Conservation (phyloP, 1,284 basidiomycete species). For the Pterula multifida region DNA sequence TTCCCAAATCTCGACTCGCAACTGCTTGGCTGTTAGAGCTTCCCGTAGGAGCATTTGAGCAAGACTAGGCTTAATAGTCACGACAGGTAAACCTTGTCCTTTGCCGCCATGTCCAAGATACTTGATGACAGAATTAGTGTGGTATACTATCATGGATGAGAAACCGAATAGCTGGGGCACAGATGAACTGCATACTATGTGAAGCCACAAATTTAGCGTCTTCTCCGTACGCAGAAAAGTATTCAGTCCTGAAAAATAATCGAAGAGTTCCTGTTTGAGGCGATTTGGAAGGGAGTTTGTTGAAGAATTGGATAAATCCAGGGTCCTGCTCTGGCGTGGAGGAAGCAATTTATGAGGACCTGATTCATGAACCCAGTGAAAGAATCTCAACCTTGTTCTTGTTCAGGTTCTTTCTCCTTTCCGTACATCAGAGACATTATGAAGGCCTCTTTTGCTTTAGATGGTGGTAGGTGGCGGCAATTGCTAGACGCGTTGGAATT, state of each 20-base stretch:
- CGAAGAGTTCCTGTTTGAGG: constrained; percentile 67
- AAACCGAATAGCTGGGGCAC: neutral
- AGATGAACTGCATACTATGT: constrained; percentile 23
- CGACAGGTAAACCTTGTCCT: constrained; percentile 55
- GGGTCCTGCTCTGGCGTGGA: neutral
- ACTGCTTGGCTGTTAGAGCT: constrained; percentile 81
- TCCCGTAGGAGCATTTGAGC: constrained; percentile 85
- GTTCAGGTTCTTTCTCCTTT: constrained; percentile 47
- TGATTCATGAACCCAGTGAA: neutral
- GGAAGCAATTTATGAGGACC: constrained; percentile 2
- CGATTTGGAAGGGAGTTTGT: constrained; percentile 51
- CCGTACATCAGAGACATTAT: constrained; percentile 57
- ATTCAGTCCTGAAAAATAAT: constrained; percentile 75
- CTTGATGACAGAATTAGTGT: constrained; percentile 79
- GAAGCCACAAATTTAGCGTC: constrained; percentile 86
- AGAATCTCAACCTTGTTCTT: constrained; percentile 29
- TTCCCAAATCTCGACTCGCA: constrained; percentile 89
- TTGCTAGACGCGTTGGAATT: neutral
- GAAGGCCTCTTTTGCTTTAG: neutral
- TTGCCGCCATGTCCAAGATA: constrained; percentile 58
- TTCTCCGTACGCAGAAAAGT: constrained; percentile 80
- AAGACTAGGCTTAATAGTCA: constrained; percentile 71
- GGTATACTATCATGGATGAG: constrained; percentile 36
- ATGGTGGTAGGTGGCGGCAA: neutral
- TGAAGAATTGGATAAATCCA: constrained; percentile 61